Evolutionary conservation across 768 basidiomycete genomes (phyloP), one percentile per base, ranked within the genome.

Genomic region (Sarcodon aspratus): DNA sequence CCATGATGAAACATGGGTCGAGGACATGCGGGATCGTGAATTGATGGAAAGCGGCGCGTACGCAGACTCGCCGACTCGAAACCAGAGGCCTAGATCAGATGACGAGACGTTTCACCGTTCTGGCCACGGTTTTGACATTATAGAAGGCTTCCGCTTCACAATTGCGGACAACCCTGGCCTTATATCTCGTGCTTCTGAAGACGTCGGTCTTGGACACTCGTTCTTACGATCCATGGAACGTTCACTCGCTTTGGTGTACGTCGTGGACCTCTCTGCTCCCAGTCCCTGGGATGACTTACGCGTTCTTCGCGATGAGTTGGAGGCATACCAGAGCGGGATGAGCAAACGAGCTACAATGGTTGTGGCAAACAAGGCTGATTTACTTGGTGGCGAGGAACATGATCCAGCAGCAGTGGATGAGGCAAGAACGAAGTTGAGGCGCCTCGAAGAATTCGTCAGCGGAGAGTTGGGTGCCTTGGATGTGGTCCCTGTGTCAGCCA

Each of bases 161-260:
- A 82, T 99, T 55, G 89, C 93, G 35, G 96, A 99, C 66, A 98
- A 97, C 60, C 96, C 96, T 0, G 96, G 96, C 7, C 79, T 98
- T 42, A 82, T 98, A 49, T 75, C 79, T 8, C 72, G 76, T 11
- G 88, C 93, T 3, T 87, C 90, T 3, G 80, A 90, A 57, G 88
- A 95, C 61, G 80, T 91, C 45, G 96, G 94, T 3, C 75, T 98
- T 2, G 96, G 95, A 0, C 92, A 97, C 64, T 85, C 87, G 1
- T 98, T 98, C 71, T 66, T 99, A 31, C 80, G 92, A 10, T 84
- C 90, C 1, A 89, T 98, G 63, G 94, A 98, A 59, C 82, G 96
- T 6, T 91, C 91, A 10, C 79, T 82, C 32, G 89, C 87, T 7
- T 77, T 98, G 6, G 87, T 80, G 3, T 97, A 95, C 60, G 92